Conservation (phyloP, 2,329 filamentous ascomycete species). For the Trichoderma hamatum region DNA sequence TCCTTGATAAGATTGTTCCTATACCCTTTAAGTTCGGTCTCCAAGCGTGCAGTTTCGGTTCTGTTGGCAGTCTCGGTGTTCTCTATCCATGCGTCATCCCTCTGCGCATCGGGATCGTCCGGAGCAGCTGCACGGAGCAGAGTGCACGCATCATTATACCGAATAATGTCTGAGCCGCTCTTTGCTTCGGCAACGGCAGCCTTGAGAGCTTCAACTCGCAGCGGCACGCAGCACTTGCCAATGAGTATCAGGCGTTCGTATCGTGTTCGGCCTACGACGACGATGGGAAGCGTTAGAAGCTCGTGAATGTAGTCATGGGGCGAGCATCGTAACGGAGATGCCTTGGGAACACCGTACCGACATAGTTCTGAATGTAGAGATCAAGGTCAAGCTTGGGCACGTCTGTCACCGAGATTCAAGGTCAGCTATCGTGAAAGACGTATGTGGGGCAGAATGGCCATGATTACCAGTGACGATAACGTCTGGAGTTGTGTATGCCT, state of each 20-base stretch:
- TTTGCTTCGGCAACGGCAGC: conserved; percentile 77
- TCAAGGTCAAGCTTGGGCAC: conserved; percentile 89
- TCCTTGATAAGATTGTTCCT: conserved; percentile 98
- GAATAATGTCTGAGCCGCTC: conserved; percentile 68
- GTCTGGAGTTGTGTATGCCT: conserved; percentile 30
- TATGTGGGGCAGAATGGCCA: background rate
- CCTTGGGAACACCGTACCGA: conserved; percentile 55
- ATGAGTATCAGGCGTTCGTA: conserved; percentile 82
- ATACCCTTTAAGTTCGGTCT: conserved; percentile 85
- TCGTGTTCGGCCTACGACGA: conserved; percentile 69
- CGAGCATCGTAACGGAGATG: background rate
- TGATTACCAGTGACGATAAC: conserved; percentile 48
- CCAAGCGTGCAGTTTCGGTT: conserved; percentile 72
- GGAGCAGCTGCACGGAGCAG: conserved; percentile 66
- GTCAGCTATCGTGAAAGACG: conserved; percentile 10
- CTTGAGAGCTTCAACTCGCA: conserved; percentile 80
- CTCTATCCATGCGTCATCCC: conserved; percentile 77
- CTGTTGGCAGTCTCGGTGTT: conserved; percentile 67
- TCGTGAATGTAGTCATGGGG: background rate
- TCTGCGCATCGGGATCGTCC: conserved; percentile 65
- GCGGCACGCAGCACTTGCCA: conserved; percentile 72
- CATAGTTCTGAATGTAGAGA: conserved; percentile 87
- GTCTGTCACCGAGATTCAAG: conserved; percentile 51
- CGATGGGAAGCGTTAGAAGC: background rate
- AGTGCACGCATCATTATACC: conserved; percentile 71